Conservation (phyloP, 1,284 basidiomycete species). For the Inonotus obliquus region DNA sequence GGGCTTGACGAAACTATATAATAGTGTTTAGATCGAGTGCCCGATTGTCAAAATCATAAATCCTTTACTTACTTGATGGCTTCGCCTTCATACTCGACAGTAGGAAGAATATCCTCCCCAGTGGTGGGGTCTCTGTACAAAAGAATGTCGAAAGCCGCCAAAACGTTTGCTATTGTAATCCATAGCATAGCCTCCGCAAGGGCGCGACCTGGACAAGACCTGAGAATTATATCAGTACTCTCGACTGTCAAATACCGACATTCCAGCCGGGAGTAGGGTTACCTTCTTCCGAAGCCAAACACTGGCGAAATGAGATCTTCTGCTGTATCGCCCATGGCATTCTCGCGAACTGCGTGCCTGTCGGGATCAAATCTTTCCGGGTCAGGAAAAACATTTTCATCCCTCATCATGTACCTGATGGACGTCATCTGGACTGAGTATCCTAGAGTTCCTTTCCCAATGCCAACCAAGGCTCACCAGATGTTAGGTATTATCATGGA, state of each 20-base stretch:
- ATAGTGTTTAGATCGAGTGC: not conserved
- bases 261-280: not conserved
- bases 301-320: not conserved
- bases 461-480: not conserved
- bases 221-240: not conserved
- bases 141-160: slow-evolving; percentile 21
- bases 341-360: not conserved
- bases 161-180: slow-evolving; percentile 20
- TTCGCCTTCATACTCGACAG: not conserved
- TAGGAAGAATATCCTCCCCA: not conserved
- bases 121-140: not conserved
- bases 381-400: slow-evolving; percentile 10
- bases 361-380: slow-evolving; percentile 10
- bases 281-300: slow-evolving; percentile 17
- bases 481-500: slow-evolving; percentile 8
- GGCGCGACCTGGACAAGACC: slow-evolving; percentile 21
- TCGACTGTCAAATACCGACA: not conserved
- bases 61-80: not conserved
- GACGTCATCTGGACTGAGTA: not conserved
- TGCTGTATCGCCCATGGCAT: not conserved
- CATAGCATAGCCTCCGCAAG: slow-evolving; percentile 20
- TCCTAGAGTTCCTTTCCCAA: too few species aligned
- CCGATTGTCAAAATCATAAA: too few species aligned
- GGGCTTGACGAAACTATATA: not conserved
- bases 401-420: slow-evolving; percentile 9